A percentile compares a stretch with the other conserved stretches of the same genome.
Evolutionary conservation across 768 basidiomycete genomes (phyloP).

Genomic region (Panellus pusillus): DNA sequence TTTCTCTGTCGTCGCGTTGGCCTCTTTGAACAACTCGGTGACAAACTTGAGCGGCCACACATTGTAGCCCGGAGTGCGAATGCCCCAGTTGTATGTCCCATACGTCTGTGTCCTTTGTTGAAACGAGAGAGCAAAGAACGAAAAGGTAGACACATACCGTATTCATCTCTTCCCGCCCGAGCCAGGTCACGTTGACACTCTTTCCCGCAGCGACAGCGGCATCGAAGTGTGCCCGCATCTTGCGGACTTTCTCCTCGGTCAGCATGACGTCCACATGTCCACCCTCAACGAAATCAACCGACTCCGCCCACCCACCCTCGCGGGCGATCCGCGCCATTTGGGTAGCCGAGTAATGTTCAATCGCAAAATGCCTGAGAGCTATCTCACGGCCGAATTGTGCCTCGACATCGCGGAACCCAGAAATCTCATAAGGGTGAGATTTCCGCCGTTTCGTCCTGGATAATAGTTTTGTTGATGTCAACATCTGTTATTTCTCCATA

Average conservation of each 20-base stretch:
- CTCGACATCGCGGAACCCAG: background rate
- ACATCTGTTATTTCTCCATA: background rate
- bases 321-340: constrained; percentile 18
- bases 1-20: constrained; percentile 23
- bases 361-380: constrained; percentile 6
- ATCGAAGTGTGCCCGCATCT: background rate
- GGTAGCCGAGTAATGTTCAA: constrained; percentile 15
- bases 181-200: constrained; percentile 11
- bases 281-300: constrained; percentile 18
- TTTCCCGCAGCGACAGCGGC: constrained; percentile 14
- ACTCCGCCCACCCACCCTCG: constrained; percentile 10
- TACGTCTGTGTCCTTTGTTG: constrained; percentile 32
- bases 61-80: constrained; percentile 58
- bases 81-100: constrained; percentile 52
- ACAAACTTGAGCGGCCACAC: constrained; percentile 83
- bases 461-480: background rate
- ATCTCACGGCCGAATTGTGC: background rate
- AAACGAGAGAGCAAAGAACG: too few species aligned
- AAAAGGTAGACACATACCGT: background rate
- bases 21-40: constrained; percentile 54
- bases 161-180: constrained; percentile 16
- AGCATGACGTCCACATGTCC: constrained; percentile 15
- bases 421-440: constrained; percentile 14
- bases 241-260: background rate
- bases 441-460: constrained; percentile 18